These are phyloP conservation scores for Mycena floridula DNA, from an alignment of 768 basidiomycete species.

Conservation along the genomic window DNA sequence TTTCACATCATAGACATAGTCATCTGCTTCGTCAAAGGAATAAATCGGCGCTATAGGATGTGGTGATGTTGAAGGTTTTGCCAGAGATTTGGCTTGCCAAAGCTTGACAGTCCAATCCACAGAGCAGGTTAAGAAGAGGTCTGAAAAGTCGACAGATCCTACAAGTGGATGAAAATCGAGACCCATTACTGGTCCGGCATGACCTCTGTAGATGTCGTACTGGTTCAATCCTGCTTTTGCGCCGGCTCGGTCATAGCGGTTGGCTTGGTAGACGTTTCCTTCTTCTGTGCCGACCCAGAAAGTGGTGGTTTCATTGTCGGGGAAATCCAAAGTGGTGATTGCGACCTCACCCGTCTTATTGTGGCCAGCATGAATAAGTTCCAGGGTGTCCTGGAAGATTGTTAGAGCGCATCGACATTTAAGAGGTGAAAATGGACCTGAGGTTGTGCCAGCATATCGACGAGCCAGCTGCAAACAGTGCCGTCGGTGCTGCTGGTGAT, in stretches of 20 bases:
- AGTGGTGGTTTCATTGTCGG: slow-evolving; percentile 92
- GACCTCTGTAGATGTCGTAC: slow-evolving; percentile 88
- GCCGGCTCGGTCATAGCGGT: slow-evolving; percentile 94
- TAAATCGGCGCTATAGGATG: slow-evolving; percentile 70
- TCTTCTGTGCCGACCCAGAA: slow-evolving; percentile 99
- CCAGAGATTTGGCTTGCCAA: slow-evolving; percentile 79
- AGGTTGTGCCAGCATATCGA: slow-evolving; percentile 98
- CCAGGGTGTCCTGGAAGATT: slow-evolving; percentile 79
- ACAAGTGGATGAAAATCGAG: slow-evolving; percentile 90
- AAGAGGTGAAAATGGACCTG: slow-evolving; percentile 47
- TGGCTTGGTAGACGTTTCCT: slow-evolving; percentile 94
- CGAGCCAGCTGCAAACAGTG: slow-evolving; percentile 94
- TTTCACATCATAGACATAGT: slow-evolving; percentile 97
- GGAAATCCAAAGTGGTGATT: slow-evolving; percentile 90
- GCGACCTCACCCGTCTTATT: slow-evolving; percentile 97
- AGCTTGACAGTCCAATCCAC: slow-evolving; percentile 99
- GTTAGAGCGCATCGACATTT: neutral
- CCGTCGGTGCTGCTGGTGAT: slow-evolving; percentile 98
- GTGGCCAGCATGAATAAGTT: slow-evolving; percentile 83
- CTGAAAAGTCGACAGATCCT: slow-evolving; percentile 92
- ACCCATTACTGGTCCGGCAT: slow-evolving; percentile 90
- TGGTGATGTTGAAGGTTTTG: slow-evolving; percentile 62
- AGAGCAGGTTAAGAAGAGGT: slow-evolving; percentile 87
- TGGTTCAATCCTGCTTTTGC: slow-evolving; percentile 94
- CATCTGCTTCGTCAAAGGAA: slow-evolving; percentile 96